phyloP scores from a whole-genome alignment of 805 yeast genomes.

The Vanderwaltozyma tropicalis region DNA sequence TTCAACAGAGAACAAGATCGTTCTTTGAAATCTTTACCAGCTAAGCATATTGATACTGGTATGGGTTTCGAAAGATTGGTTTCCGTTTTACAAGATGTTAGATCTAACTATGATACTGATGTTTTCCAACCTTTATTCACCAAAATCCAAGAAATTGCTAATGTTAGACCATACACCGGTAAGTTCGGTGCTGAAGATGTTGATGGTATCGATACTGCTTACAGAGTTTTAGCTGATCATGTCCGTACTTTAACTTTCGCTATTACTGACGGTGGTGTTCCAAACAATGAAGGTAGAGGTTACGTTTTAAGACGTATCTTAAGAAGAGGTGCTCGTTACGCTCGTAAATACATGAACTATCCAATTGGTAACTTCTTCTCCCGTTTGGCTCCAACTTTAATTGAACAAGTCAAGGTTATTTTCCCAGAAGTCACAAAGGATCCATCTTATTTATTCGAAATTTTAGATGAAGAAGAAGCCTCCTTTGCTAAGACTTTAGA shows the following conservation, averaged over 20 bases:
- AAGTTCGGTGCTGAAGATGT: slow-evolving; percentile 85
- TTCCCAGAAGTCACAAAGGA: slow-evolving; percentile 86
- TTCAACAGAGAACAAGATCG: slow-evolving; percentile 89
- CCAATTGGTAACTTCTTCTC: slow-evolving; percentile 94
- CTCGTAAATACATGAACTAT: slow-evolving; percentile 88
- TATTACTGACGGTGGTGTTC: slow-evolving; percentile 97
- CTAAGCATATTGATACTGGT: slow-evolving; percentile 95
- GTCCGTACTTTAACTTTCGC: slow-evolving; percentile 96
- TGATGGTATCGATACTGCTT: slow-evolving; percentile 96
- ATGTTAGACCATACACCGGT: slow-evolving; percentile 85
- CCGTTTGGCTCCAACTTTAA: slow-evolving; percentile 82
- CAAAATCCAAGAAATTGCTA: slow-evolving; percentile 84
- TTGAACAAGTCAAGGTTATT: slow-evolving; percentile 72
- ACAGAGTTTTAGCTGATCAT: slow-evolving; percentile 96
- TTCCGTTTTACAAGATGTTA: slow-evolving; percentile 80
- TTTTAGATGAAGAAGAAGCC: slow-evolving; percentile 90
- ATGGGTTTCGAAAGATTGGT: slow-evolving; percentile 98
- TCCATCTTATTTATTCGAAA: slow-evolving; percentile 70
- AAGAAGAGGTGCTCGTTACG: slow-evolving; percentile 96
- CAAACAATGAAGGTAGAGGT: slow-evolving; percentile 98
- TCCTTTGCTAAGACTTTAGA: slow-evolving; percentile 92
- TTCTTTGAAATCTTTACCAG: slow-evolving; percentile 72
- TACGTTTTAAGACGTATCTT: slow-evolving; percentile 93
- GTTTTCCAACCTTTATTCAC: slow-evolving; percentile 84
- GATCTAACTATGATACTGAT: slow-evolving; percentile 94